Base-by-base conservation (phyloP, 257 asterid genomes). In the Solanum lycopersicoides region DNA sequence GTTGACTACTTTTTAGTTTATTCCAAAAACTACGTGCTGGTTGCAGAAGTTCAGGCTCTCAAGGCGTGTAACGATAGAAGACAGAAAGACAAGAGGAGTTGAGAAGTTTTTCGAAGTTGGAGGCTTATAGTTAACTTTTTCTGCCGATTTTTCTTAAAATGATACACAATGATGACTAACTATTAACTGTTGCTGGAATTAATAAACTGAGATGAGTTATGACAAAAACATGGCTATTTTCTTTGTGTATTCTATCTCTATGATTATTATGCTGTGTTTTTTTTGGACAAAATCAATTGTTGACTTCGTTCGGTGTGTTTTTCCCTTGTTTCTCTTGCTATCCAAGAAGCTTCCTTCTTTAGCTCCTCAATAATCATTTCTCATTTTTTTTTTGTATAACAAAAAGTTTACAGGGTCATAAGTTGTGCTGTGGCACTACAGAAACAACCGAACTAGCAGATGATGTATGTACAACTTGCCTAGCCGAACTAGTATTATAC, bases 41-140 rank as follows among this genome's bases (percentile, higher is more conserved):
- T 85, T 85, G 59, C 96, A 93, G 98, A 92, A 89, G 98, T 95
- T 90, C 95, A 92, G 90, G 95, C 94, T 82, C 85, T 95, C 87
- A 95, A 94, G 90, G 91, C 90, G 32, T 95, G 98, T 92, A 92
- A 90, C 76, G 95, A 94, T 59, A 88, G 92, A 90, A 91, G 90
- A 82, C 90, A 89, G 68, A 93, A 86, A 77, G 88, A 86, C 84
- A 65, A 86, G 77, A 87, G 37, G 76, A 79, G 87, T 59, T 84
- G 88, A 87, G 35, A 65, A 85, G n/a, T 39, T 42, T 50, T 41
- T 45, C 11, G 12, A 75, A 12, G 23, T 41, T n/a, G 83, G 83
- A 25, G 37, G 4, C n/a, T n/a, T 44, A 25, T 4, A 44, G 65
- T 77, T 44, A 35, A 69, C 39, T 44, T 44, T 25, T 2, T 77